phyloP scores from a whole-genome alignment of 2,329 filamentous ascomycete species.

The Rutstroemia sp. region DNA sequence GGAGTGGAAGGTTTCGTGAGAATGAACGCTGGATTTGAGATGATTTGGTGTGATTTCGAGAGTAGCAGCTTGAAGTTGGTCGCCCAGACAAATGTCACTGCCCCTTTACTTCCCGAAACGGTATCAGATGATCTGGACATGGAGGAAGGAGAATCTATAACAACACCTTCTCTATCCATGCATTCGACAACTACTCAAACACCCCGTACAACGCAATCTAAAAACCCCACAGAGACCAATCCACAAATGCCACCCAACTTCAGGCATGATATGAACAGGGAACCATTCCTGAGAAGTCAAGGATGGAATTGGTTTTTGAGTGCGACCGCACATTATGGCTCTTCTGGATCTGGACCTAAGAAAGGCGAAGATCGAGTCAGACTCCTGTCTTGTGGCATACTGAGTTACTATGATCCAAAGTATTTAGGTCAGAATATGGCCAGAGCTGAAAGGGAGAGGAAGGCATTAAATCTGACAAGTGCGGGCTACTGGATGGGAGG shows the following conservation, averaged over 20 bases:
- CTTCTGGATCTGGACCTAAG: constrained; percentile 32
- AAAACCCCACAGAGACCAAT: constrained; percentile 26
- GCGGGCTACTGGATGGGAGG: constrained; percentile 34
- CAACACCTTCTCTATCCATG: constrained; percentile 33
- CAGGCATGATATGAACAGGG: constrained; percentile 24
- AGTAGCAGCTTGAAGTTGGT: constrained; percentile 37
- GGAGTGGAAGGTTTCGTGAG: constrained; percentile 43
- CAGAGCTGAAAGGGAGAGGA: constrained; percentile 30
- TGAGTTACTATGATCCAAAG: constrained; percentile 38
- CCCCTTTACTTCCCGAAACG: constrained; percentile 30
- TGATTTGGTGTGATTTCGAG: constrained; percentile 45
- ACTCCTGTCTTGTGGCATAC: constrained; percentile 35
- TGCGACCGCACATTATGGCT: constrained; percentile 37
- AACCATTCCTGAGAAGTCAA: constrained; percentile 36
- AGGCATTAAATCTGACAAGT: constrained; percentile 35
- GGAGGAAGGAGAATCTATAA: constrained; percentile 15
- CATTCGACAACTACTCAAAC: constrained; percentile 28
- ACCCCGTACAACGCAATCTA: constrained; percentile 24
- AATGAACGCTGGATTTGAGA: constrained; percentile 45
- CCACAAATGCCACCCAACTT: constrained; percentile 33
- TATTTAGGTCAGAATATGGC: constrained; percentile 29
- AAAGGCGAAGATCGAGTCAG: constrained; percentile 36
- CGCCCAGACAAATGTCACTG: constrained; percentile 39
- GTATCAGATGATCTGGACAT: constrained; percentile 8
- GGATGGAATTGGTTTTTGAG: constrained; percentile 40